Conservation (phyloP, 768 basidiomycete species). For the Kwoniella europaea region DNA sequence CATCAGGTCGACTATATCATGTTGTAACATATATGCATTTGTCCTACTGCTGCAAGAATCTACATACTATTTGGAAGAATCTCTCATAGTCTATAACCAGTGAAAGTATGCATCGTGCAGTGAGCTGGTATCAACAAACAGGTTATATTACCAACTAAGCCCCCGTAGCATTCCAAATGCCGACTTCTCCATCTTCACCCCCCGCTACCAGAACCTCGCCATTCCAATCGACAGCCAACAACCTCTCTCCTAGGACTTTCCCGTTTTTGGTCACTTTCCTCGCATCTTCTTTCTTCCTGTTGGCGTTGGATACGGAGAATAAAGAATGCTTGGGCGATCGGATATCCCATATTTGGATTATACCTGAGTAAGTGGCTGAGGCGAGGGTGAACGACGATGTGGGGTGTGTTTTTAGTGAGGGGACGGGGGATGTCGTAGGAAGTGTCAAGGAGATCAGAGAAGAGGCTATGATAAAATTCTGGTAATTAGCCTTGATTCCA, state of each 20-base stretch:
- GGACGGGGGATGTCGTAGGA: conserved; percentile 57
- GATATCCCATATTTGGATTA: conserved; percentile 61
- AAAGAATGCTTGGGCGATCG: conserved; percentile 60
- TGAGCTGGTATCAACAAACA: too few relatives aligned
- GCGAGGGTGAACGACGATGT: conserved; percentile 59
- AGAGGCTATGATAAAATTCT: conserved; percentile 32
- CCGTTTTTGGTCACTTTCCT: conserved; percentile 50
- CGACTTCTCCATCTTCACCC: conserved; percentile 60
- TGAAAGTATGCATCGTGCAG: too few relatives aligned
- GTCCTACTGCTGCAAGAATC: too few relatives aligned
- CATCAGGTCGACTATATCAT: too few relatives aligned
- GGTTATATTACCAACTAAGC: conserved; percentile 34
- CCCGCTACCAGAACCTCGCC: conserved; percentile 60
- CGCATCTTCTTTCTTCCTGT: not conserved
- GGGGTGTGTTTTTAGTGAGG: conserved; percentile 59
- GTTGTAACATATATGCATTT: too few relatives aligned
- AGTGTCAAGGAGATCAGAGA: conserved; percentile 60
- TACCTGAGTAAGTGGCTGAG: conserved; percentile 59
- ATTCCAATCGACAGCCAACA: conserved; percentile 61
- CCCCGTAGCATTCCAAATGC: conserved; percentile 56
- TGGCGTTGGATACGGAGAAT: conserved; percentile 57
- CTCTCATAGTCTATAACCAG: too few relatives aligned
- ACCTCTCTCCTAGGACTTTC: conserved; percentile 58
- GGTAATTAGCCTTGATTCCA: too few relatives aligned
- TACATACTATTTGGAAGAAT: too few relatives aligned